Base-by-base conservation (phyloP, 495 filamentous ascomycete species). In the Xylaria palmicola region DNA sequence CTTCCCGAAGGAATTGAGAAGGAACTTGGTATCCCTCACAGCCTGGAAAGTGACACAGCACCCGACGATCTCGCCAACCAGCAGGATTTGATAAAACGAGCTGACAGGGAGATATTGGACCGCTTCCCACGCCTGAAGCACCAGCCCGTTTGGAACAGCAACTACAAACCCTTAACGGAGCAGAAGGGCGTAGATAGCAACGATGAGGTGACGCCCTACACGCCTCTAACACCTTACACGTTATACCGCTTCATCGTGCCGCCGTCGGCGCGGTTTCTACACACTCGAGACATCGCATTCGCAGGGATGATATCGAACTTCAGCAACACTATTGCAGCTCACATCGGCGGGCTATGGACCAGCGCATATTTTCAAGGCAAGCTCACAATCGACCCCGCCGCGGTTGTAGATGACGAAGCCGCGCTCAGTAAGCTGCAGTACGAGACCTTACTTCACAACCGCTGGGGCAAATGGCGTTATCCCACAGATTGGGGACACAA, bases 211-310 rank as follows among this genome's bases (percentile, higher is more conserved):
- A 75, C 65, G 17, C 73, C 76, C 0, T 75, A 68, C 36, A 70
- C 69, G 15, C 48, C 63, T 0, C 67, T 78, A 15, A 78, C 76
- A 0, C 77, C 79, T 4, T 79, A 69, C 59, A 75, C 73, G 24
- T 77, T 93, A 2, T 82, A 87, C 63, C 86, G 83, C 55, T 92
- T 92, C 72, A 84, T 93, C 68, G 81, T 88, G 0, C 89, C 90
- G 0, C 78, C 88, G 0, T 79, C 83, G 1, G 68, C 70, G 6
- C 66, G 72, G 9, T 74, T 86, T 36, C 68, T 83, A 6, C 71
- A 74, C 4, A 74, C 79, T 9, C 83, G 85, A 19, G 85, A 85
- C 39, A 80, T 90, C 53, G 88, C 85, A 4, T 90, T 91, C 64
- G 74, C 82, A 40, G 90, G 90, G n/a, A 72, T 83, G 15, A 65